Evolutionary conservation across 176 grass and related monocot genomes (phyloP), one percentile per base, ranked within the genome.

Genomic region (Juncus effusus): DNA sequence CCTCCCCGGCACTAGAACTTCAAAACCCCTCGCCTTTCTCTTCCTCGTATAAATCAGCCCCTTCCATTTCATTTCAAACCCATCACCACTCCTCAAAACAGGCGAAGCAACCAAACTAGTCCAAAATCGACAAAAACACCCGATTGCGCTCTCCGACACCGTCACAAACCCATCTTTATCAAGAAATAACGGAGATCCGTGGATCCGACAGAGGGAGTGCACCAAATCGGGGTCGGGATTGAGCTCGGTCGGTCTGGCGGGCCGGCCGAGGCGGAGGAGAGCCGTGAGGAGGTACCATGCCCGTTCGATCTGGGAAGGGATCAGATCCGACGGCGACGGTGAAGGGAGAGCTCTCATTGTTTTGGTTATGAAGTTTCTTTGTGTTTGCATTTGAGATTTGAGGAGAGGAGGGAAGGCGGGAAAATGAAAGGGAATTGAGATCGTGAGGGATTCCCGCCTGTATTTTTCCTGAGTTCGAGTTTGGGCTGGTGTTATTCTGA

Each of bases 281-380:
- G 84, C 82, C 16, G 88, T 87, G 78, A 93, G 77, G 53, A 89
- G 70, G 67, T 93, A 67, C 94, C 94, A 99, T 1, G 94, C 88
- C 13, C n/a, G 16, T 74, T 93, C 88, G 28, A 84, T 57, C 6
- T 81, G 83, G 51, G 19, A 6, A 51, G 11, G 42, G 56, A 78
- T 10, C 35, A 66, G 78, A 88, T 91, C 50, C 51, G 41, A 56
- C 28, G 44, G 55, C 51, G 41, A 56, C 3, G 62, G 11, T 35
- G 58, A 38, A 10, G 82, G 54, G 16, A 54, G 40, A 59, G 77
- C 41, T 73, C 53, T 19, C 72, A 63, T 72, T 61, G 77, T n/a
- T 50, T 62, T 53, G 69, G 57, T 51, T 60, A 56, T 52, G 38
- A 51, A 14, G 2, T 55, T 39, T 74, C 67, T 80, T 47, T 37